These are phyloP conservation scores for Henckelia pumila DNA, from an alignment of 257 asterid species.

Conservation along the genomic window DNA sequence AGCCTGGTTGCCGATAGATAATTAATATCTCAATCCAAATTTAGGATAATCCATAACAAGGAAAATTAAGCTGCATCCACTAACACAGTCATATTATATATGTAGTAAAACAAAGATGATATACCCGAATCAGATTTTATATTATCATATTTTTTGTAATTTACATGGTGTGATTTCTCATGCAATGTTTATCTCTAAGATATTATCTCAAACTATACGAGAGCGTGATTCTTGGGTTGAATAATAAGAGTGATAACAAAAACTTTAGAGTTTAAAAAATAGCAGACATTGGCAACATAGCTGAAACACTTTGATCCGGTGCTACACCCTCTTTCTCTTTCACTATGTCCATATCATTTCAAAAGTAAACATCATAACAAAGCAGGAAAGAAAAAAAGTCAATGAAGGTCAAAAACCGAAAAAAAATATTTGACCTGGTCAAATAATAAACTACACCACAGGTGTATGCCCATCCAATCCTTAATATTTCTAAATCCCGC, in stretches of 20 bases:
- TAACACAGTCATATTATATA: background rate
- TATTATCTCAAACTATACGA: background rate
- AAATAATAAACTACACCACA: background rate
- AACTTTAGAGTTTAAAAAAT: too few species aligned
- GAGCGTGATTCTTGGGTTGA: background rate
- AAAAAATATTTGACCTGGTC: too few species aligned
- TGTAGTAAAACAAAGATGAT: background rate
- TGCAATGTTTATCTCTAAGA: background rate
- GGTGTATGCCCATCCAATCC: background rate
- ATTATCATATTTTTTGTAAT: too few species aligned
- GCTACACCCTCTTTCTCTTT: background rate
- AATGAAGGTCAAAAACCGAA: background rate
- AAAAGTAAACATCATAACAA: too few species aligned
- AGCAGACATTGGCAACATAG: background rate
- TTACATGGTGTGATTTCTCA: background rate
- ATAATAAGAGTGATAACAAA: too few species aligned
- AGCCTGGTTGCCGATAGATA: background rate
- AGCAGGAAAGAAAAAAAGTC: background rate
- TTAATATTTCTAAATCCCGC: background rate
- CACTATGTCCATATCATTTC: background rate
- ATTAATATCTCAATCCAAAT: conserved; percentile 8
- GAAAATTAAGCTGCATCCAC: background rate
- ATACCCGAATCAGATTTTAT: too few species aligned
- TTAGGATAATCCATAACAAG: conserved; percentile 7
- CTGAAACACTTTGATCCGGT: background rate